Conservation (phyloP, 176 grass and related monocot species). For the Chloris gayana region DNA sequence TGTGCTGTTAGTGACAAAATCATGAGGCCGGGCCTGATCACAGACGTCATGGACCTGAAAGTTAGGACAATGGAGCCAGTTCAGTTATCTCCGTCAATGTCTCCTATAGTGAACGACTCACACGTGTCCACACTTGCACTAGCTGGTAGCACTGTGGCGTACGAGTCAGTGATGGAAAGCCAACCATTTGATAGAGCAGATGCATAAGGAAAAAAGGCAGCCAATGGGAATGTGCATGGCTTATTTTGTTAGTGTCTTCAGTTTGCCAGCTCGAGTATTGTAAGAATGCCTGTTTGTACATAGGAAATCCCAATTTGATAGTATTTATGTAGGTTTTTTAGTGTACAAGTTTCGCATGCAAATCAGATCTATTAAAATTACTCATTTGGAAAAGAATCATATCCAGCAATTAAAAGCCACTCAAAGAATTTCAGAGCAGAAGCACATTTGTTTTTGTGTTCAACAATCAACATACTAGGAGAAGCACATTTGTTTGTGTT, state of each 20-base stretch:
- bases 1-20: constrained; percentile 45
- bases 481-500: too few relatives aligned
- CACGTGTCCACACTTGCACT: constrained; percentile 44
- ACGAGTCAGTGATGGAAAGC: constrained; percentile 16
- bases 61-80: constrained; percentile 42
- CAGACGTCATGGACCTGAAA: constrained; percentile 89
- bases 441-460: not conserved
- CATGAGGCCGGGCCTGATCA: constrained; percentile 79
- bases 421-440: not conserved
- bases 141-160: constrained; percentile 50
- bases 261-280: constrained; percentile 17
- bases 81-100: constrained; percentile 33
- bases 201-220: not conserved
- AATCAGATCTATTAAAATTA: constrained; percentile 4
- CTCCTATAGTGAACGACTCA: constrained; percentile 40
- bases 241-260: constrained; percentile 14
- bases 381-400: not conserved
- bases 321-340: not conserved
- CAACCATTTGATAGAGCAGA: not conserved
- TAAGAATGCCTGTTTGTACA: constrained; percentile 15
- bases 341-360: not conserved
- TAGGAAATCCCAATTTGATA: not conserved
- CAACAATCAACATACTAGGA: not conserved
- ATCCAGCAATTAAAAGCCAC: constrained; percentile 10
- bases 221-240: not conserved